These are phyloP conservation scores for Boletus reticuloceps DNA, from an alignment of 768 basidiomycete species.

Conservation along the genomic window DNA sequence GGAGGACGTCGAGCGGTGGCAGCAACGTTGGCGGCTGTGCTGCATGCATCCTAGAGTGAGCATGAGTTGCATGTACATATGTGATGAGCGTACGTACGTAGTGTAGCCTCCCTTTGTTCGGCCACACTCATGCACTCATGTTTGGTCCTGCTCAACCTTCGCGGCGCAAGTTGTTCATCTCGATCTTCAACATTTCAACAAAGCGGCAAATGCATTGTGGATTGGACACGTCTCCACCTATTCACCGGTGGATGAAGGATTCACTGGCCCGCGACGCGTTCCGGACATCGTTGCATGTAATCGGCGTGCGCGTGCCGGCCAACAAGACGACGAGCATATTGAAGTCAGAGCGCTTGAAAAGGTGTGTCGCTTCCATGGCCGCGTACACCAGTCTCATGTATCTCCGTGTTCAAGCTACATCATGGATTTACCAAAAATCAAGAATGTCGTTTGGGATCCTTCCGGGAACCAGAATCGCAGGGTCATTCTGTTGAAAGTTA, in stretches of 20 bases:
- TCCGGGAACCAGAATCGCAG: slow-evolving; percentile 47
- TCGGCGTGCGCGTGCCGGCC: slow-evolving; percentile 65
- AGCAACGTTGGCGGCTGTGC: slow-evolving; percentile 2
- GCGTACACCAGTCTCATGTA: slow-evolving; percentile 5
- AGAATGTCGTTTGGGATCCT: slow-evolving; percentile 54
- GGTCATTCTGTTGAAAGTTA: slow-evolving; percentile 65
- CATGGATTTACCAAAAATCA: slow-evolving; percentile 67
- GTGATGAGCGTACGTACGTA: background rate
- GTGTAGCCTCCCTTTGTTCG: background rate
- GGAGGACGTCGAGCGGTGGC: slow-evolving; percentile 44
- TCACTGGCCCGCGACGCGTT: slow-evolving; percentile 66
- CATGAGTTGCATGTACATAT: background rate
- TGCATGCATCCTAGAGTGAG: background rate
- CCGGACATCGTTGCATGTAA: slow-evolving; percentile 57
- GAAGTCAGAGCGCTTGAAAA: slow-evolving; percentile 55
- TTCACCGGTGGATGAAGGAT: slow-evolving; percentile 48
- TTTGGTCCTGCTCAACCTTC: slow-evolving; percentile 8
- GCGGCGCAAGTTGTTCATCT: slow-evolving; percentile 1
- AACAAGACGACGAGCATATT: slow-evolving; percentile 53
- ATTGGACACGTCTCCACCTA: slow-evolving; percentile 43
- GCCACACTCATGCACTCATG: slow-evolving; percentile 19
- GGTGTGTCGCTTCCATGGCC: slow-evolving; percentile 39
- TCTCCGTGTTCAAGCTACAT: slow-evolving; percentile 44
- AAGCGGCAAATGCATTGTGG: slow-evolving; percentile 15
- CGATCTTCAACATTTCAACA: slow-evolving; percentile 1